Conservation (phyloP, 2,329 filamentous ascomycete species). For the Septoria linicola region DNA sequence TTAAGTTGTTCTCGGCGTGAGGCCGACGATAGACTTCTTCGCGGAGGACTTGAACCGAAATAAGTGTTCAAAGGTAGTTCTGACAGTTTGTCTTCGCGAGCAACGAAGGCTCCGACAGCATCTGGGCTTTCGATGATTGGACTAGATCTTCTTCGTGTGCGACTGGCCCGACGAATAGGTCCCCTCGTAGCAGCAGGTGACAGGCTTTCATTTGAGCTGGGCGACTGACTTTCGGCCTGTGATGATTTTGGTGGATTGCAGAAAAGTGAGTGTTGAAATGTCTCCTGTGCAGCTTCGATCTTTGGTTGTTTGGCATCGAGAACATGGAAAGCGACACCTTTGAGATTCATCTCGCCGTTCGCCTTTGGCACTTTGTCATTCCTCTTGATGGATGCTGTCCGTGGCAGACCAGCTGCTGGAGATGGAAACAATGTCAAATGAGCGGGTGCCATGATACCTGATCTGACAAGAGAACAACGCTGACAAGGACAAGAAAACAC, state of each 20-base stretch:
- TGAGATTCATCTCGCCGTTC: conserved; percentile 26
- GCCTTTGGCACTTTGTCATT: conserved; percentile 14
- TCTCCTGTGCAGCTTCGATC: conserved; percentile 27
- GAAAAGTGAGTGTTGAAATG: conserved; percentile 35
- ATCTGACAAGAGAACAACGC: conserved; percentile 8
- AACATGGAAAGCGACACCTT: conserved; percentile 34
- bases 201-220: background rate
- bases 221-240: background rate
- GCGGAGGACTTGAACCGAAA: conserved; percentile 25
- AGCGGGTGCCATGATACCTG: conserved; percentile 27
- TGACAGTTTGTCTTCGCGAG: conserved; percentile 30
- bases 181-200: conserved; percentile 12
- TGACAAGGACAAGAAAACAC: background rate
- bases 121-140: conserved; percentile 12
- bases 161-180: conserved; percentile 17
- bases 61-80: conserved; percentile 30
- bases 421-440: conserved; percentile 26
- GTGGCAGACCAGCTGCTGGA: conserved; percentile 18
- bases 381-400: conserved; percentile 21
- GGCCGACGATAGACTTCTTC: conserved; percentile 16
- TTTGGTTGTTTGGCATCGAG: conserved; percentile 18
- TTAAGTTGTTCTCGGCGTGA: conserved; percentile 18
- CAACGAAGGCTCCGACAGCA: conserved; percentile 5
- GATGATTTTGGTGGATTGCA: conserved; percentile 25
- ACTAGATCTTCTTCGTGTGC: conserved; percentile 26